These are phyloP conservation scores for Trichoderma koningii DNA, from an alignment of 2,329 filamentous ascomycete genomes.

Conservation along the genomic window DNA sequence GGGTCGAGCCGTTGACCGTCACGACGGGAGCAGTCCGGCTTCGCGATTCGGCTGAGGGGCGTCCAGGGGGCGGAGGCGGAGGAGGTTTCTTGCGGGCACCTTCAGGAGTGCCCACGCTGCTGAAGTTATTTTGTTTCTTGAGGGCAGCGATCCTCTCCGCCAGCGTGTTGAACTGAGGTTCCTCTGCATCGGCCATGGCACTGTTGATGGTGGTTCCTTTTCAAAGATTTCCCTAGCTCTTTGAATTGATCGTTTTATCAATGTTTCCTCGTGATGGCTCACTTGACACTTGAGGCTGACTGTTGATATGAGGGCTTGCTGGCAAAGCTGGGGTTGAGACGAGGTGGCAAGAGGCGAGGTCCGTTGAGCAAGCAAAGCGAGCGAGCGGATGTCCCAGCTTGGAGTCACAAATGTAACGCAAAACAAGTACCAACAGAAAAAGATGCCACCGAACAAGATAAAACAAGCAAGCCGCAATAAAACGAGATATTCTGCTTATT, in stretches of 20 bases:
- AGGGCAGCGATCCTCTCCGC: slow-evolving; percentile 65
- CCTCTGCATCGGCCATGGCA: slow-evolving; percentile 62
- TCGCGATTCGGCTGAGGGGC: slow-evolving; percentile 43
- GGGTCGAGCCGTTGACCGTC: slow-evolving; percentile 34
- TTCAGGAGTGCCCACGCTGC: slow-evolving; percentile 35
- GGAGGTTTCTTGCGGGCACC: slow-evolving; percentile 46
- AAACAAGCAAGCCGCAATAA: background rate
- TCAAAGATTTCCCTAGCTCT: background rate
- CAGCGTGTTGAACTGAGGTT: slow-evolving; percentile 62
- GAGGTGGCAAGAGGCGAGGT: slow-evolving; percentile 1
- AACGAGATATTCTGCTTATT: background rate
- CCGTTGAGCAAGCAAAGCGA: background rate
- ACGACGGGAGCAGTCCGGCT: slow-evolving; percentile 41
- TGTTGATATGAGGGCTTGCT: background rate
- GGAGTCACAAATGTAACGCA: background rate
- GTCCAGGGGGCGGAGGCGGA: slow-evolving; percentile 40
- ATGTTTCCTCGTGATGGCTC: background rate
- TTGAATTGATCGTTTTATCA: background rate
- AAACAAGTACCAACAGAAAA: background rate
- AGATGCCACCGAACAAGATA: background rate
- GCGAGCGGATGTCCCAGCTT: background rate
- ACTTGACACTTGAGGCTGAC: background rate
- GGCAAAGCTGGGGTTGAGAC: background rate
- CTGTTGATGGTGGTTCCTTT: background rate
- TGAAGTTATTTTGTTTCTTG: slow-evolving; percentile 63